phyloP scores from a whole-genome alignment of 2,329 filamentous ascomycete species.

The Cryphonectria carpinicola region DNA sequence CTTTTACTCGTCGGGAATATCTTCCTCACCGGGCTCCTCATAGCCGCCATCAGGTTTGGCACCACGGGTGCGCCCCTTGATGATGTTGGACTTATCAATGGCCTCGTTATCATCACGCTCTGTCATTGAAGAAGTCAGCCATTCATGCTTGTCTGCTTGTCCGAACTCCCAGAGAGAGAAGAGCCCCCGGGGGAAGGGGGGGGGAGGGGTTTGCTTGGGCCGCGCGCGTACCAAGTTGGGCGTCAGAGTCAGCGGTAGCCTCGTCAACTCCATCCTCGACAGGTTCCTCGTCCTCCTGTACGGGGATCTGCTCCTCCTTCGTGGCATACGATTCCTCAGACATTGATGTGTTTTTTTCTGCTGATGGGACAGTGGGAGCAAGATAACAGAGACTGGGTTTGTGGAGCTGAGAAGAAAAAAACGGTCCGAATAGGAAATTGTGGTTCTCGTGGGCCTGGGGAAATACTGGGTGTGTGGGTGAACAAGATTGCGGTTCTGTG shows the following conservation, averaged over 20 bases:
- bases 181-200: too few relatives aligned
- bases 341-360: conserved; percentile 14
- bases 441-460: conserved; percentile 21
- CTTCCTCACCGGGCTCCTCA: conserved; percentile 36
- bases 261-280: conserved; percentile 29
- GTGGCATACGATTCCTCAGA: conserved; percentile 22
- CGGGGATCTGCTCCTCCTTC: conserved; percentile 26
- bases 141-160: not conserved
- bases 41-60: conserved; percentile 35
- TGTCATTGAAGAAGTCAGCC: conserved; percentile 16
- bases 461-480: conserved; percentile 8
- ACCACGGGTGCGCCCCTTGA: conserved; percentile 35
- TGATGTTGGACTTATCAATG: conserved; percentile 38
- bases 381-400: not conserved
- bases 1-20: conserved; percentile 23
- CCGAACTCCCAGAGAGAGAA: too few relatives aligned
- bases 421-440: conserved; percentile 21
- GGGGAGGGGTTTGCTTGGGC: too few relatives aligned
- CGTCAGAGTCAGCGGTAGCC: conserved; percentile 26
- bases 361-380: not conserved
- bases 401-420: conserved; percentile 14
- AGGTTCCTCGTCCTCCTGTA: conserved; percentile 28
- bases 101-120: conserved; percentile 39
- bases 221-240: conserved; percentile 30
- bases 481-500: not conserved